Evolutionary conservation across 495 filamentous ascomycete genomes (phyloP).

Genomic region (Hypoxylon cercidicola): DNA sequence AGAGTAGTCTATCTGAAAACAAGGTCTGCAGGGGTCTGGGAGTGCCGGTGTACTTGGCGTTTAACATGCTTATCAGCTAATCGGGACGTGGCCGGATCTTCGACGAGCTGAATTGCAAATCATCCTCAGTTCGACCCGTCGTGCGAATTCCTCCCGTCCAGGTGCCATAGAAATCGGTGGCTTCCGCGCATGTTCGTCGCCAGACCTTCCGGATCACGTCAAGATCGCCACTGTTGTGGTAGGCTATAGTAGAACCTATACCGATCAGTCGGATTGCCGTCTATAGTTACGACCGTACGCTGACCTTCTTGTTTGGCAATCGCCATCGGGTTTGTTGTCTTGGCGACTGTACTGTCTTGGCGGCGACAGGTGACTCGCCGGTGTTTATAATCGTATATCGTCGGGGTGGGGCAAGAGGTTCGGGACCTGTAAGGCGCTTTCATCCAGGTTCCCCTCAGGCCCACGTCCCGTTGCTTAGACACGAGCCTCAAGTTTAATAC

Average conservation of each 20-base stretch:
- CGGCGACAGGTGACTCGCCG: slow-evolving; percentile 3
- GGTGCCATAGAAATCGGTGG: slow-evolving; percentile 17
- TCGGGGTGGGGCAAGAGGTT: slow-evolving; percentile 10
- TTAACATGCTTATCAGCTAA: slow-evolving; percentile 34
- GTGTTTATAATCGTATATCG: slow-evolving; percentile 16
- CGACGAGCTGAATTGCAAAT: slow-evolving; percentile 38
- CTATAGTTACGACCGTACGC: slow-evolving; percentile 19
- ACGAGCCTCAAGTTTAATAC: slow-evolving; percentile 40
- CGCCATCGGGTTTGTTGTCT: slow-evolving; percentile 25
- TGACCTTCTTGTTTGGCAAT: slow-evolving; percentile 27
- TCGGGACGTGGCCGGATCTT: slow-evolving; percentile 28
- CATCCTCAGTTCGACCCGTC: slow-evolving; percentile 8
- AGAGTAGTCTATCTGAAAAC: slow-evolving; percentile 26
- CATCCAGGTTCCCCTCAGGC: slow-evolving; percentile 25
- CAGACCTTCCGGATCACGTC: slow-evolving; percentile 37
- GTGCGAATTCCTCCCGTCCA: slow-evolving; percentile 17
- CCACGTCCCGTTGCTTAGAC: slow-evolving; percentile 18
- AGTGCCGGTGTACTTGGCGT: slow-evolving; percentile 30
- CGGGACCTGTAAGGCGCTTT: slow-evolving; percentile 21
- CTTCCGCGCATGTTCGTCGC: slow-evolving; percentile 8
- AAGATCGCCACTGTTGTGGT: slow-evolving; percentile 22
- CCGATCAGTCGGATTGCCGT: slow-evolving; percentile 28
- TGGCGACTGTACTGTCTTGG: slow-evolving; percentile 2
- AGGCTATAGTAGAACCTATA: slow-evolving; percentile 5
- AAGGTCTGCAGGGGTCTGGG: slow-evolving; percentile 30